Conservation (phyloP, 129 eudicot genomes). For the Calendula officinalis region DNA sequence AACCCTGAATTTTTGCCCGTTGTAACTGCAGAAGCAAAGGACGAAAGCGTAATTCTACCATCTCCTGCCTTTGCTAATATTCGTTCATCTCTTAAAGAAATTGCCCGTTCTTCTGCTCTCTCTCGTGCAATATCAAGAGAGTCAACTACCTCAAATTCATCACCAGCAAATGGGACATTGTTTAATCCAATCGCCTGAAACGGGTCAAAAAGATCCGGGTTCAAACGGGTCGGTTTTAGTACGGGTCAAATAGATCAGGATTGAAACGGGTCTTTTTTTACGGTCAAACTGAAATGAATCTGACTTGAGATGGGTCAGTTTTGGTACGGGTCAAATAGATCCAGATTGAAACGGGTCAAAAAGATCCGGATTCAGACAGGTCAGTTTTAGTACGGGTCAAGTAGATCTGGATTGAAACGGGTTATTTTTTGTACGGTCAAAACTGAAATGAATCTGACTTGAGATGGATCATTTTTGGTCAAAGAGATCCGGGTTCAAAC, state of each 20-base stretch:
- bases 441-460: too few relatives aligned
- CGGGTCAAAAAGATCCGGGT: too few relatives aligned
- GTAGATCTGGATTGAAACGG: too few relatives aligned
- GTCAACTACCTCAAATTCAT: constrained; percentile 90
- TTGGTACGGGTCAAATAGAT: neutral
- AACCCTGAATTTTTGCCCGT: constrained; percentile 64
- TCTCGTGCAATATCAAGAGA: constrained; percentile 86
- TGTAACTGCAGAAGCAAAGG: constrained; percentile 88
- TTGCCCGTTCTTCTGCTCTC: constrained; percentile 74
- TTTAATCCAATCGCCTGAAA: constrained; percentile 85
- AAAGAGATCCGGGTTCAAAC: too few relatives aligned
- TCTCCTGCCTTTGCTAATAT: constrained; percentile 87
- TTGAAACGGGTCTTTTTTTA: neutral
- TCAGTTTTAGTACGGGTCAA: too few relatives aligned
- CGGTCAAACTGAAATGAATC: too few relatives aligned
- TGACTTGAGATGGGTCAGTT: too few relatives aligned
- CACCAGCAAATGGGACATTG: constrained; percentile 89
- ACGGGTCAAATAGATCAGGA: neutral
- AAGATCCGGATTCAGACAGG: too few relatives aligned
- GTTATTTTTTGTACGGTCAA: too few relatives aligned
- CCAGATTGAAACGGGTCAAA: too few relatives aligned
- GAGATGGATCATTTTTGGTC: too few relatives aligned
- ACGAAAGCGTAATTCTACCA: constrained; percentile 81
- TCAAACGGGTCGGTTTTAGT: neutral
- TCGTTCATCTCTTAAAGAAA: constrained; percentile 62